phyloP scores from a whole-genome alignment of 1,284 basidiomycete species.

The Marasmius fiardii region DNA sequence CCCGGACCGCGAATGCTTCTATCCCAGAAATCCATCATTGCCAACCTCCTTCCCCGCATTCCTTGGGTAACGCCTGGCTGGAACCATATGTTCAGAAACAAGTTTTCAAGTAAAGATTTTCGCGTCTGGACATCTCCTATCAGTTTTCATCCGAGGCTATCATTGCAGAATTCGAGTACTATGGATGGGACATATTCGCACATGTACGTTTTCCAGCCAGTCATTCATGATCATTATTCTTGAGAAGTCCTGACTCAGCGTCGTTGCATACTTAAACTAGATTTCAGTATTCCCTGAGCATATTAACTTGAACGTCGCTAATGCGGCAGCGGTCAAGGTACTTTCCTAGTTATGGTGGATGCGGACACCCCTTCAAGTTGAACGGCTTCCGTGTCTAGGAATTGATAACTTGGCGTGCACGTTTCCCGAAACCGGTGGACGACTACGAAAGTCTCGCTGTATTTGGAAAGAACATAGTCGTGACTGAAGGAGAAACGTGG shows the following conservation, averaged over 20 bases:
- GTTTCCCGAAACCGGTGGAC: constrained; percentile 5
- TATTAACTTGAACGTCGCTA: neutral
- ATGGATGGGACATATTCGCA: neutral
- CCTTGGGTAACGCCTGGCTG: neutral
- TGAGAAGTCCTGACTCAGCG: neutral
- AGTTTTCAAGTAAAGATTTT: neutral
- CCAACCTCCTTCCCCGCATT: neutral
- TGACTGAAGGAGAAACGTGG: constrained; percentile 4
- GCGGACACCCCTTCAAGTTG: too few species aligned
- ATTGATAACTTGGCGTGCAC: neutral
- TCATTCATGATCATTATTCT: neutral
- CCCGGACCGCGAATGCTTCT: neutral
- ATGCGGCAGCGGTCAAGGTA: constrained; percentile 1
- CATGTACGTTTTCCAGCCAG: neutral
- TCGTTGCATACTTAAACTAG: neutral
- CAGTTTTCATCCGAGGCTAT: neutral
- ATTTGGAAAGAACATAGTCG: constrained; percentile 2
- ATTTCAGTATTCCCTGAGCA: neutral
- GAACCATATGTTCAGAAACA: neutral
- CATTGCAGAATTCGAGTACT: neutral
- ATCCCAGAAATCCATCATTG: neutral
- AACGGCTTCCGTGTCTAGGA: neutral
- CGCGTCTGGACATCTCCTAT: neutral
- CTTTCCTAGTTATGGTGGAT: neutral
- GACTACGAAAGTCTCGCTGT: neutral